Percentiles rank a stretch among this genome's conserved stretches.
Evolutionary conservation across 257 asterid genomes (phyloP).

Genomic region (Scutellaria minor): DNA sequence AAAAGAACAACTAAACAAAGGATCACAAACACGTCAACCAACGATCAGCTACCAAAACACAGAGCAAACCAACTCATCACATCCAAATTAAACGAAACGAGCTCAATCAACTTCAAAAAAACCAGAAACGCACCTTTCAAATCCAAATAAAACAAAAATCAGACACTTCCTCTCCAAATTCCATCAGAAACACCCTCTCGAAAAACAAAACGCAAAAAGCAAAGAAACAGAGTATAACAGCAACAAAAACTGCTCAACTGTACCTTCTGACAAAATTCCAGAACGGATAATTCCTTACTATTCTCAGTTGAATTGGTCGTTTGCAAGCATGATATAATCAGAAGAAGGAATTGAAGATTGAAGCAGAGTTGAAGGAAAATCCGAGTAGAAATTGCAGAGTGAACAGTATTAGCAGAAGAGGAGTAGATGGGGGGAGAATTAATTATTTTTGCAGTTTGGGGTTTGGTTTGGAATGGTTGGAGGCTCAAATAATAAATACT

Average conservation of each 20-base stretch:
- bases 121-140: conserved; percentile 24
- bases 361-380: conserved; percentile 41
- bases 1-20: conserved; percentile 16
- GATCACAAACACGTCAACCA: conserved; percentile 25
- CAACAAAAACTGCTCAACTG: not conserved
- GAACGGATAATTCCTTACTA: not conserved
- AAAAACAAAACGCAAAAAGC: not conserved
- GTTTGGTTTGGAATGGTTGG: conserved; percentile 73
- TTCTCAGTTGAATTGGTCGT: too few relatives aligned
- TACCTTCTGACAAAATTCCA: conserved; percentile 45
- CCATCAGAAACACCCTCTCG: not conserved
- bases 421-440: conserved; percentile 42
- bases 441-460: conserved; percentile 40
- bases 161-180: conserved; percentile 9
- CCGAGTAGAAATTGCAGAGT: conserved; percentile 32
- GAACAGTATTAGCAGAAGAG: conserved; percentile 30
- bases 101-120: conserved; percentile 32
- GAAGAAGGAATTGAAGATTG: too few relatives aligned
- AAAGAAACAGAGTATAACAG: not conserved
- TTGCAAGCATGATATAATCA: too few relatives aligned
- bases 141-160: conserved; percentile 1
- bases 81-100: conserved; percentile 20
- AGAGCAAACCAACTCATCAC: conserved; percentile 21
- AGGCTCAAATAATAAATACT: conserved; percentile 44
- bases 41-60: conserved; percentile 29